A percentile compares a stretch with the other conserved stretches of the same genome.
These are phyloP conservation scores for Exidia glandulosa DNA, from an alignment of 768 basidiomycete genomes.

Conservation along the genomic window DNA sequence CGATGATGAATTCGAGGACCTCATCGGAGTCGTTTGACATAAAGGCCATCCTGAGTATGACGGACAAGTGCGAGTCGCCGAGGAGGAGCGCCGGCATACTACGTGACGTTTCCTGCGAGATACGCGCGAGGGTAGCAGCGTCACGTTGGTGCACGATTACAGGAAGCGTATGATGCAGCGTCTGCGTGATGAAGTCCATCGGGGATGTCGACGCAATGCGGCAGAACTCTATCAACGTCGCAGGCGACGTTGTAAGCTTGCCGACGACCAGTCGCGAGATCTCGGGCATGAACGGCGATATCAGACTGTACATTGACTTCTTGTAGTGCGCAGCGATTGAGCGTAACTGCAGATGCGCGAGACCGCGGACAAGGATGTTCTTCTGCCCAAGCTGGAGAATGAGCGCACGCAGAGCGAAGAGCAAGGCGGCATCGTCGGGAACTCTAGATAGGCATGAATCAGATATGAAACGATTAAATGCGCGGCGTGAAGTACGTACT, in stretches of 20 bases:
- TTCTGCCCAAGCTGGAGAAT: conserved; percentile 54
- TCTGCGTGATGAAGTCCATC: conserved; percentile 51
- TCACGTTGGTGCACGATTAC: conserved; percentile 55
- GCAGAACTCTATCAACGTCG: conserved; percentile 51
- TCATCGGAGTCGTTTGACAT: conserved; percentile 49
- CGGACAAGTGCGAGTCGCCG: conserved; percentile 40
- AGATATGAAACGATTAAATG: neutral
- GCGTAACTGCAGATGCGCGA: conserved; percentile 56
- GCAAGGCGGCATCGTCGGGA: neutral
- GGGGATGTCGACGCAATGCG: conserved; percentile 51
- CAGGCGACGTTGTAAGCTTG: conserved; percentile 46
- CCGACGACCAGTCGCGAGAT: conserved; percentile 56
- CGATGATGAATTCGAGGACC: conserved; percentile 50
- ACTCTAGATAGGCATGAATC: neutral
- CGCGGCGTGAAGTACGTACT: neutral
- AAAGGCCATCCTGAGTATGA: conserved; percentile 61
- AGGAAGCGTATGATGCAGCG: conserved; percentile 56
- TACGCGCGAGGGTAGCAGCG: conserved; percentile 41
- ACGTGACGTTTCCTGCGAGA: conserved; percentile 42
- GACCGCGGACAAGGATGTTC: conserved; percentile 60
- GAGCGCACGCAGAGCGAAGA: conserved; percentile 40
- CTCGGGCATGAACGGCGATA: conserved; percentile 57
- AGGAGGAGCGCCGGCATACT: conserved; percentile 41
- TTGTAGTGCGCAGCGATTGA: conserved; percentile 42
- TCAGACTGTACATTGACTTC: conserved; percentile 52